These are phyloP conservation scores for Elsinoe fawcettii DNA, from an alignment of 2,329 filamentous ascomycete species.

Conservation along the genomic window DNA sequence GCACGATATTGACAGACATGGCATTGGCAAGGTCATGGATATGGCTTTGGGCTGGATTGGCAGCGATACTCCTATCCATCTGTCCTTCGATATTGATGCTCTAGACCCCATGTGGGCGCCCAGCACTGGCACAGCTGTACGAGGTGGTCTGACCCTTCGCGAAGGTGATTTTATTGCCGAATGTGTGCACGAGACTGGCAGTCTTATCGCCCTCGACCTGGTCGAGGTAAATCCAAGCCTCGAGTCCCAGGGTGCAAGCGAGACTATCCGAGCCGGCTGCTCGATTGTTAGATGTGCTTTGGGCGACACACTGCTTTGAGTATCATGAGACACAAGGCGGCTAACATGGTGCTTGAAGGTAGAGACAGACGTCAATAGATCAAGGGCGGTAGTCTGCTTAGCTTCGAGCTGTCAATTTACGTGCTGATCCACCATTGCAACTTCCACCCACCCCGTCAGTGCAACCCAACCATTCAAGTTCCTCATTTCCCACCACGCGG, in stretches of 20 bases:
- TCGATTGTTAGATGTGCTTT: constrained; percentile 85
- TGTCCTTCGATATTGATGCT: constrained; percentile 95
- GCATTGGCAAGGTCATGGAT: constrained; percentile 92
- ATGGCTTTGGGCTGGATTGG: constrained; percentile 98
- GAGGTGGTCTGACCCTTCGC: constrained; percentile 83
- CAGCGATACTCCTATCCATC: constrained; percentile 87
- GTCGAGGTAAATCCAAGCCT: constrained; percentile 48
- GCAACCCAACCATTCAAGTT: neutral
- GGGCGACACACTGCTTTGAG: constrained; percentile 72
- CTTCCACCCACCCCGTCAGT: neutral
- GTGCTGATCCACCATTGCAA: neutral
- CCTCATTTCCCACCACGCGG: neutral
- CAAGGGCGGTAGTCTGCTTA: neutral
- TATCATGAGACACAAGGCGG: neutral
- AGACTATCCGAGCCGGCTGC: constrained; percentile 80
- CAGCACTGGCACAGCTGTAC: constrained; percentile 88
- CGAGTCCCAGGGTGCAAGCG: constrained; percentile 55
- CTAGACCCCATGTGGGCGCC: constrained; percentile 95
- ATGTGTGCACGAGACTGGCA: constrained; percentile 49
- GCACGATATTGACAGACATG: constrained; percentile 93
- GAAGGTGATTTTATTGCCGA: constrained; percentile 97
- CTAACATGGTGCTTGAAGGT: neutral
- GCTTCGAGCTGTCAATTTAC: neutral
- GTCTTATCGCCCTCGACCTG: constrained; percentile 50
- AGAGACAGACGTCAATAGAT: neutral